These are phyloP conservation scores for Nasturtium officinale DNA, from an alignment of 345 rosid genomes.

Conservation along the genomic window DNA sequence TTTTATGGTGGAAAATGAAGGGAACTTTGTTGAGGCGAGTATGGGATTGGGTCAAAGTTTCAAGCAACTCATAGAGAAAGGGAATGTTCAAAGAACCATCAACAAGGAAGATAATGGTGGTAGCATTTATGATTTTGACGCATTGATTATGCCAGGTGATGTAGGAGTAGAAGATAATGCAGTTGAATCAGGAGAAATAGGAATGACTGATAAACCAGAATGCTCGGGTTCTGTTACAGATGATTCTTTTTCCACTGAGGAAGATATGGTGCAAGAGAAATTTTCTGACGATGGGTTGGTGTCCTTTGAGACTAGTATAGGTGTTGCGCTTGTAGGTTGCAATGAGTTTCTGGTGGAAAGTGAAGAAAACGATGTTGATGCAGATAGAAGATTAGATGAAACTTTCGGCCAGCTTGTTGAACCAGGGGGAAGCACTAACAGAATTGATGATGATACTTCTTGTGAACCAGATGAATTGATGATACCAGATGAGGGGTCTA, in stretches of 20 bases:
- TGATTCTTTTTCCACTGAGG: constrained; percentile 16
- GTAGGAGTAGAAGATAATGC: constrained; percentile 34
- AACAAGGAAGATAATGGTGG: not conserved
- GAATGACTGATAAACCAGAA: constrained; percentile 11
- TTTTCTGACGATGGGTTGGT: constrained; percentile 17
- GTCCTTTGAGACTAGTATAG: constrained; percentile 25
- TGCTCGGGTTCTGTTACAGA: constrained; percentile 5
- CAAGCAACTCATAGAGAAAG: constrained; percentile 4
- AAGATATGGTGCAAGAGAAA: constrained; percentile 16
- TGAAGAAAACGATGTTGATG: constrained; percentile 22
- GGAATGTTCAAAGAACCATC: not conserved
- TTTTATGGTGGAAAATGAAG: constrained; percentile 24
- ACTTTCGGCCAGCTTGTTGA: constrained; percentile 28
- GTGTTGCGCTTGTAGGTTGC: constrained; percentile 5
- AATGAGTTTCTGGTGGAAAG: constrained; percentile 25
- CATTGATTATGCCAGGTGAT: constrained; percentile 1
- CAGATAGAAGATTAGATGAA: constrained; percentile 20
- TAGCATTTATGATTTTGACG: constrained; percentile 1
- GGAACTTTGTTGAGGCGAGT: not conserved
- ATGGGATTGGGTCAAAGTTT: constrained; percentile 14
- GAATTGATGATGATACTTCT: not conserved
- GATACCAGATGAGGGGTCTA: constrained; percentile 7
- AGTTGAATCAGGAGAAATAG: constrained; percentile 15
- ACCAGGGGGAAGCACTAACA: constrained; percentile 19
- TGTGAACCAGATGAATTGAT: constrained; percentile 7